Evolutionary conservation across 2,329 filamentous ascomycete species (phyloP), one percentile per base, ranked within the genome.

Genomic region (Penicillium aurantiogriseum): DNA sequence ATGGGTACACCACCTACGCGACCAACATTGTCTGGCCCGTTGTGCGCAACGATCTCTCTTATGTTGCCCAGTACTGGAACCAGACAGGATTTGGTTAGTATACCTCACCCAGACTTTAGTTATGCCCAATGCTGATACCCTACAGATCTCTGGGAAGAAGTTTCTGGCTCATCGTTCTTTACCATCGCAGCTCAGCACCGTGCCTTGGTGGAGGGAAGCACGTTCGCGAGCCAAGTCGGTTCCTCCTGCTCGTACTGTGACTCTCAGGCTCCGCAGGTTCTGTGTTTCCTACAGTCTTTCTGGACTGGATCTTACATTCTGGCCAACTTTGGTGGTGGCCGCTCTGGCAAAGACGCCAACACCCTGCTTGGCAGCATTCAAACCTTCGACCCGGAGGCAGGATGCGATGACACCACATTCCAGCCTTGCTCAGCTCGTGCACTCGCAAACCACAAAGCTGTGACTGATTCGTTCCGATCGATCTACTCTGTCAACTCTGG

Each of bases 81-180:
- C 75, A 80, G 52, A 81, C 81, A 4, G 81, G 80, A 5, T 94
- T 86, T 67, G 91, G 69, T 71, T 25, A 49, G 59, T 35, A 1
- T 35, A 17, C 2, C 17, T 21, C 23, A 2, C 17, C 19, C 23
- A 2, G 6, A 11, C 0, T 17, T 2, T n/a, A 5, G 4, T 4
- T 5, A 5, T 3, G 17, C 7, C 6, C 8, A 5, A n/a, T 43
- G 7, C 51, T 53, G 29, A 58, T 7, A 7, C n/a, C 4, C 5
- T 17, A 45, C 27, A 71, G 70, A 95, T 71, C 81, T 95, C 3
- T 94, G 91, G 91, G 91, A 94, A 71, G 91, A 94, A 71, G 84
- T 92, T 15, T 78, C 80, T 25, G 88, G 89, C 40, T 87, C 84
- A 23, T 92, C 89, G 0, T 94, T 92, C 79, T 95, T 93, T 74